Base-by-base conservation (phyloP, 192 early-diverging fungal genomes). In the Coemansia sp. region DNA sequence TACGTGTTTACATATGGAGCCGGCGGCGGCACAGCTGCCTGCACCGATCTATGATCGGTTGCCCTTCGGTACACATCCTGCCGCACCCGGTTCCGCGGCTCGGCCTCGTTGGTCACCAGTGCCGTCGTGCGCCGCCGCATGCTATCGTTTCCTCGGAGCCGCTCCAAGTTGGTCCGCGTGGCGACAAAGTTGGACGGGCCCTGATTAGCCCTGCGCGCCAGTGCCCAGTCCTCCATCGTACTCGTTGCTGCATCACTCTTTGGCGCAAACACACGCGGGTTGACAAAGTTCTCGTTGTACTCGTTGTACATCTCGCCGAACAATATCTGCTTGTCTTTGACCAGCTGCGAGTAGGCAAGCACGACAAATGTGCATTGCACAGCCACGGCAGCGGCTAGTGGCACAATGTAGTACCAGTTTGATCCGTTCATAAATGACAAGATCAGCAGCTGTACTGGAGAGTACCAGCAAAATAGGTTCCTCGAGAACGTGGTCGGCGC, bases 241-340 rank as follows among this genome's bases (percentile, higher is more conserved):
- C 73, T 69, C 0, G 73, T 75, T 0, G 57, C 58, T 0, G 27
- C 75, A 30, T 86, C 84, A 20, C 31, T 64, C 46, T 78, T 84
- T 12, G 77, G 69, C 3, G 81, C 80, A 66, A 84, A 84, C 30
- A 84, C 64, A 6, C 73, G 65, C 7, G 84, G 84, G 26, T 86
- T 55, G 19, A 86, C 84, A 67, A 84, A 84, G 34, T 73, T 83
- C 42, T 52, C 48, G 55, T 84, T 81, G 52, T 86, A 86, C 64
- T 86, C 84, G 46, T 72, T 60, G 26, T 78, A 59, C 27, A 84
- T 75, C 50, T 83, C 77, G 4, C 71, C 72, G 53, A 75, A 82
- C 49, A 86, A 44, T 10, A 82, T 63, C 62, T 86, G 82, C 52
- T 79, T 83, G 54, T 86, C 84, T 69, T 81, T 74, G 22, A 79